Base-by-base conservation (phyloP, 257 asterid genomes). In the Solanum bulbocastanum region DNA sequence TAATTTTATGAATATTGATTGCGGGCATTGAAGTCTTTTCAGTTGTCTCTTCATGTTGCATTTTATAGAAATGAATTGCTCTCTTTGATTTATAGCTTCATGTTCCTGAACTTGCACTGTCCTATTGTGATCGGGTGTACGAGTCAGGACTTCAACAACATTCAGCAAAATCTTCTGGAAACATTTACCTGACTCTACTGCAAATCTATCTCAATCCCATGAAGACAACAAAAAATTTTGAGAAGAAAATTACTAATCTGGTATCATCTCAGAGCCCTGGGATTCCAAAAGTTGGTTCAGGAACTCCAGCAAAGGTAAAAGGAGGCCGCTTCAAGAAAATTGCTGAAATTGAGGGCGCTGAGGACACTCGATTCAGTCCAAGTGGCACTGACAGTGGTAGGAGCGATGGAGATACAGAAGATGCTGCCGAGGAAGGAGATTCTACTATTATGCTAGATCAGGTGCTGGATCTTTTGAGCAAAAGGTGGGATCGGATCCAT, bases 401-500 rank as follows among this genome's bases (percentile, higher is more conserved):
- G 92, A 97, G 99, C 88, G 99, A 97, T 65, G 95, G 94, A 42
- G 99, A 96, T 87, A 92, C 93, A 13, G 98, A 96, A 86, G 98
- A 97, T 60, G 90, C 87, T 86, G 81, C 39, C 40, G 99, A 94
- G 90, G 98, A 91, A 93, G 98, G 92, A 89, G 88, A 89, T 86
- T 93, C 99, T 66, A 89, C 93, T 78, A 95, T 94, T 79, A 96
- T 95, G 98, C 96, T 94, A 71, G 99, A 97, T 91, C 97, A 93
- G 91, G 98, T 96, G 78, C 94, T 96, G 88, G 97, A 97, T 93
- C 93, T 97, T 93, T 91, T 97, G 98, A 91, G 98, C 90, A 89
- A 83, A 87, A 93, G 98, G 91, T 97, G 99, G 99, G 99, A 97
- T 84, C 94, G 98, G 79, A 94, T 96, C 92, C 94, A 97, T 84